Evolutionary conservation across 495 filamentous ascomycete species (phyloP).

Genomic region (Opeltia flavorubescens): DNA sequence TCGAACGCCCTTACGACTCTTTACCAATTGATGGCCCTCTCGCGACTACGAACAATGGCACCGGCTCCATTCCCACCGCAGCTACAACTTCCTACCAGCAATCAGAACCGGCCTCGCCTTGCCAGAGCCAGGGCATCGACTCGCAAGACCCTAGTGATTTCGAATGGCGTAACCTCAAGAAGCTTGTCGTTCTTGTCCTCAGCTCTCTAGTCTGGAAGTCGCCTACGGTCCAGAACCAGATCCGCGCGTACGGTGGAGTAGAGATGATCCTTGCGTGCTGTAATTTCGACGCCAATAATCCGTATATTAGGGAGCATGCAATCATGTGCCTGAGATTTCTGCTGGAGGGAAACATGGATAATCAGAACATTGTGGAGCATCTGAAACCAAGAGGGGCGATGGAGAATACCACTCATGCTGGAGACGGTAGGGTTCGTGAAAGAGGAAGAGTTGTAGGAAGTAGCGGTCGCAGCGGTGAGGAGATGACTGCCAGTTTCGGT

Average conservation of each 20-base stretch:
- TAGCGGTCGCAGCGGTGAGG: not conserved
- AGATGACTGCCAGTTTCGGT: not conserved
- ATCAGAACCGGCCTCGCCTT: constrained; percentile 25
- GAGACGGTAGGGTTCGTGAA: not conserved
- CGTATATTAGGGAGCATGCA: constrained; percentile 80
- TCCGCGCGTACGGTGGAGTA: constrained; percentile 66
- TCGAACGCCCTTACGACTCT: constrained; percentile 42
- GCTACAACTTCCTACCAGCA: not conserved
- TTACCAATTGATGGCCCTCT: constrained; percentile 18
- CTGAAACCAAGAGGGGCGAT: constrained; percentile 36
- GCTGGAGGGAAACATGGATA: constrained; percentile 70
- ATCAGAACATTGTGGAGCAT: constrained; percentile 57
- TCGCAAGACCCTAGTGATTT: constrained; percentile 74
- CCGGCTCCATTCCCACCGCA: constrained; percentile 23
- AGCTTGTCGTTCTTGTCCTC: constrained; percentile 75
- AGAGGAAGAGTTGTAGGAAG: not conserved
- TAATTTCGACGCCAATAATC: constrained; percentile 73
- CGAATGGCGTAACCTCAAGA: constrained; percentile 87
- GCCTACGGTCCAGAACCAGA: constrained; percentile 68
- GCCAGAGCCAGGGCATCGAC: constrained; percentile 42
- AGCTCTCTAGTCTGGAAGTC: constrained; percentile 72
- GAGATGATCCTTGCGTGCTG: constrained; percentile 78
- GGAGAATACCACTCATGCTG: no score
- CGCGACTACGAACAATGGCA: constrained; percentile 20
- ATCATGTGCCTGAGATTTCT: constrained; percentile 83